Base-by-base conservation (phyloP, 2,329 filamentous ascomycete genomes). In the Fusarium longipes region DNA sequence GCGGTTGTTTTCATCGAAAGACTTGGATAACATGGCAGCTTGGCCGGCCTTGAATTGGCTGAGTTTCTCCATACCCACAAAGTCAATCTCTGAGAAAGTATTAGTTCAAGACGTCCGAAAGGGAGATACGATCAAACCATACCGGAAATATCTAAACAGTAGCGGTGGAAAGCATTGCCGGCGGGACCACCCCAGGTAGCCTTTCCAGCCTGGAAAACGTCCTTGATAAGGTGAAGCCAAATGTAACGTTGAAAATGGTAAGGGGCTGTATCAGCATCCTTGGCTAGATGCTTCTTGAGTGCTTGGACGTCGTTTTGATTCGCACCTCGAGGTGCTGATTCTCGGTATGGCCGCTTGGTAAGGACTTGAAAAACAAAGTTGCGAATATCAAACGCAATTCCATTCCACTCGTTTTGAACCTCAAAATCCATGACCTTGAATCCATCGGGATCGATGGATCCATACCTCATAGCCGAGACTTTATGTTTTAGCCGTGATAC, bases 91-190 rank as follows among this genome's bases (percentile, higher is more conserved):
- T 69, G 22, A 5, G 15, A 9, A 15, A n/a, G 12, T 9, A 20
- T 69, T 24, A 70, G 30, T 29, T 11, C 20, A 11, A 8, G 17
- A 12, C 3, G 8, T 4, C 5, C 2, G 12, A 12, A 22, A 5
- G 9, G 3, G 6, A 11, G 3, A n/a, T 2, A 10, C 5, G 11
- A 14, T 22, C 15, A 30, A 3, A 12, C 25, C 55, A n/a, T 50
- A 68, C 65, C 35, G 18, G 65, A 27, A 8, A 62, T n/a, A 3
- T 66, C 24, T 15, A 68, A 30, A 30, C 65, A 68, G 12, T 61
- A 65, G 8, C 12, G n/a, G 9, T 68, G 42, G 22, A 68, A 68
- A 14, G 27, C 30, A 15, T 48, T 25, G 5, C 65, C 65, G 12
- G 22, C 17, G 27, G 50, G 25, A 3, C 65, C 65, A 14, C 65